Conservation (phyloP, 805 yeast species). For the Candida ponderosae region DNA sequence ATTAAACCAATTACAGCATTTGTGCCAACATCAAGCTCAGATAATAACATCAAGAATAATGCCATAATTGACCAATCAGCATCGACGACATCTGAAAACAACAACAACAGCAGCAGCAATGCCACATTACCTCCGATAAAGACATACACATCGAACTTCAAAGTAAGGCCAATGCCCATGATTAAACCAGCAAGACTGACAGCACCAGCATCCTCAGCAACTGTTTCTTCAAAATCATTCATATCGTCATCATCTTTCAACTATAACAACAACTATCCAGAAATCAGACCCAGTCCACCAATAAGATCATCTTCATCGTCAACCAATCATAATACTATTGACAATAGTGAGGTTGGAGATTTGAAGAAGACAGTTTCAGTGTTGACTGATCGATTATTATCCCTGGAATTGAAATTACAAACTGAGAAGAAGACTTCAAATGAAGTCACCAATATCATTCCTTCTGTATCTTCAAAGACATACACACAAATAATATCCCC, state of each 20-base stretch:
- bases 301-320: too few relatives aligned
- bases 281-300: neutral
- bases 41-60: too few relatives aligned
- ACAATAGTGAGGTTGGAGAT: neutral
- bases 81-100: too few relatives aligned
- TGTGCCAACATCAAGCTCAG: too few relatives aligned
- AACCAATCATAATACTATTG: too few relatives aligned
- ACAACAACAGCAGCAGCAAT: neutral
- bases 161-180: too few relatives aligned
- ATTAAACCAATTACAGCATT: too few relatives aligned
- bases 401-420: neutral
- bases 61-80: too few relatives aligned
- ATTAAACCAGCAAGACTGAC: neutral
- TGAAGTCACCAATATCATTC: too few relatives aligned
- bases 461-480: too few relatives aligned
- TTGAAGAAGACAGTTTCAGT: neutral
- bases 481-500: too few relatives aligned
- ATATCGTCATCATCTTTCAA: neutral
- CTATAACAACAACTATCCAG: neutral
- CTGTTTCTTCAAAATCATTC: neutral
- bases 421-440: neutral
- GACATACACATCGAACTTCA: slow-evolving; percentile 11
- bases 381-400: neutral
- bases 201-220: neutral
- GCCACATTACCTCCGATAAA: slow-evolving; percentile 11